Percentiles rank a stretch among this genome's conserved stretches.
phyloP scores from a whole-genome alignment of 495 filamentous ascomycete species.

The Hypoxylon perforatum region DNA sequence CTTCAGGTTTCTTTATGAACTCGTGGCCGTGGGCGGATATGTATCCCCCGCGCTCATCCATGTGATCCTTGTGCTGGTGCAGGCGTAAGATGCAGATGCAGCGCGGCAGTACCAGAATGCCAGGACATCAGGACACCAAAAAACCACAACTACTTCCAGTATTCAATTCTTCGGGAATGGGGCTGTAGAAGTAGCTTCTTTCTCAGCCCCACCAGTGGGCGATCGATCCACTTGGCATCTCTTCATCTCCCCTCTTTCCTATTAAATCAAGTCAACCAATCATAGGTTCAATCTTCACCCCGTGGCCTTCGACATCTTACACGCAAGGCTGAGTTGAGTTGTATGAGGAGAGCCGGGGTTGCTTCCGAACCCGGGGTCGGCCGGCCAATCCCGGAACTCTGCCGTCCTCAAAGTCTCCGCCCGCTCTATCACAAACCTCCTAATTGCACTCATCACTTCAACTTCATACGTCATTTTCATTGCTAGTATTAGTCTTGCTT shows the following conservation, averaged over 20 bases:
- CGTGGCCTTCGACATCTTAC: conserved; percentile 35
- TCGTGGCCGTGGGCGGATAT: conserved; percentile 25
- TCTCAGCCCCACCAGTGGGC: conserved; percentile 32
- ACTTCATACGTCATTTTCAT: conserved; percentile 16
- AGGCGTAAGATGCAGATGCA: neutral
- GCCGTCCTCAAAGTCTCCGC: conserved; percentile 23
- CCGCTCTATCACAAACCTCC: conserved; percentile 9
- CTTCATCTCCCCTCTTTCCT: conserved; percentile 28
- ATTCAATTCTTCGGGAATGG: conserved; percentile 28
- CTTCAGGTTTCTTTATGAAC: conserved; percentile 11
- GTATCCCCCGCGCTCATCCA: conserved; percentile 25
- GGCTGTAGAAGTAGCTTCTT: conserved; percentile 22
- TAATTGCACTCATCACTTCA: conserved; percentile 1
- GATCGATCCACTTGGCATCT: conserved; percentile 41
- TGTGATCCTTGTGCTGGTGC: neutral
- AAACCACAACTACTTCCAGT: neutral
- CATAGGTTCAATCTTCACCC: conserved; percentile 21
- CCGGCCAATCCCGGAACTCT: conserved; percentile 20
- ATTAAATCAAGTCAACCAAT: conserved; percentile 24
- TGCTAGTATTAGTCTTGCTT: neutral
- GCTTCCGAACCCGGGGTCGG: conserved; percentile 28
- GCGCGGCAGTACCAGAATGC: too few relatives aligned
- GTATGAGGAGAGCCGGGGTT: conserved; percentile 19
- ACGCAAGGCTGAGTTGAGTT: conserved; percentile 31
- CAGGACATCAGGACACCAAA: conserved; percentile 5